Base-by-base conservation (phyloP, 202 grass and related monocot genomes). In the Cymbopogon flexuosus region DNA sequence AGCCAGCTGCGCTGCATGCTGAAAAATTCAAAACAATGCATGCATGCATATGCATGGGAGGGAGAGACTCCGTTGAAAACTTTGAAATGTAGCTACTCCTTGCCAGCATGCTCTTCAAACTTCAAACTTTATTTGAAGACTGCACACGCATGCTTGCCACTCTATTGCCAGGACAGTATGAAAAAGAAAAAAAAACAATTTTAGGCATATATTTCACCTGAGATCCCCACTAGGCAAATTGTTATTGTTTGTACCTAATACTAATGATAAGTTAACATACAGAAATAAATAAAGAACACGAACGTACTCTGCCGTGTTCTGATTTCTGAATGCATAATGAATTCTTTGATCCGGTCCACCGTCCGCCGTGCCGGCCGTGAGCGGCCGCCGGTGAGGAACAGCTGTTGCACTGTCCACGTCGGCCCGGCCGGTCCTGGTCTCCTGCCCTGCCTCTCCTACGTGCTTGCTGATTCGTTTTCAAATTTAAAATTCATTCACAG, bases 331-430 rank as follows among this genome's bases (percentile, higher is more conserved):
- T 22, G 45, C 6, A 37, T 27, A 16, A 49, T 16, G n/a, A 46
- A 62, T 77, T 77, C 2, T 64, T 72, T 70, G 58, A 66, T 89
- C 70, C 34, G 46, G 66, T 76, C 15, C 43, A 46, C 43, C 41
- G 9, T 22, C 39, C n/a, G 31, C 22, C 27, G 21, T 42, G 85
- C 65, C 79, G 75, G 64, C 66, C 76, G 62, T 54, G 76, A 40
- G 41, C 81, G 74, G 75, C 81, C 68, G 80, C 68, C 43, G 67
- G 43, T 70, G 68, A 79, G 11, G n/a, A 65, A 75, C 67, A 69
- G 80, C 3, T 54, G 46, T 29, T 79, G 45, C 62, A 14, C 49
- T 75, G 75, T 58, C 81, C 81, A 46, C 71, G 77, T 78, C 83
- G 58, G 7, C 66, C 12, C 19, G 12, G 42, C 11, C 23, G 46